A percentile compares a stretch with the other conserved stretches of the same genome.
Evolutionary conservation across 108 stramenopile species (phyloP).

Genomic region (Cyclotella sp.): DNA sequence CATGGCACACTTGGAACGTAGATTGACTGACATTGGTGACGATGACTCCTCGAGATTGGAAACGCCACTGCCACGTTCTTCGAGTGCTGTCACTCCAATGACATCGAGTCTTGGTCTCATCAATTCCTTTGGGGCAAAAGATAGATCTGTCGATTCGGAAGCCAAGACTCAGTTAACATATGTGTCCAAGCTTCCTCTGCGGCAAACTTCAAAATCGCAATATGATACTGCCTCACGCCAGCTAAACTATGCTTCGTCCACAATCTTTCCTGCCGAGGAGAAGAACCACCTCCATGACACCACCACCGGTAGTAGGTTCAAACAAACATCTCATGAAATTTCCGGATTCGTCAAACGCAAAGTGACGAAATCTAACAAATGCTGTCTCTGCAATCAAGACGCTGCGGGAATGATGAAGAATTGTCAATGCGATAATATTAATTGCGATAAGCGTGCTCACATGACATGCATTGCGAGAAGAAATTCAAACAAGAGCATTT

Average conservation of each 20-base stretch:
- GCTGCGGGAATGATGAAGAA: conserved; percentile 57
- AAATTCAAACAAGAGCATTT: conserved; percentile 25
- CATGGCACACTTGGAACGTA: conserved; percentile 42
- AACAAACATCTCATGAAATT: conserved; percentile 7
- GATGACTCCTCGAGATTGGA: conserved; percentile 16
- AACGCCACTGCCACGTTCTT: background rate
- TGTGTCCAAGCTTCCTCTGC: conserved; percentile 37
- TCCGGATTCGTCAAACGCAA: conserved; percentile 8
- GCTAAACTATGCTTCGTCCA: conserved; percentile 5
- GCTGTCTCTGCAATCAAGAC: conserved; percentile 50
- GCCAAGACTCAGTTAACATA: conserved; percentile 28
- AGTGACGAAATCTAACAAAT: conserved; percentile 18
- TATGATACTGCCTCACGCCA: background rate
- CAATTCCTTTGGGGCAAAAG: conserved; percentile 39
- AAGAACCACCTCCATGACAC: background rate
- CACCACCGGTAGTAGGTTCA: background rate
- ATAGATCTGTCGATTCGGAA: conserved; percentile 12
- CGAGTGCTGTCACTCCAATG: conserved; percentile 38
- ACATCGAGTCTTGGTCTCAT: conserved; percentile 42
- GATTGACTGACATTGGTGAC: conserved; percentile 37
- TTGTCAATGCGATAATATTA: conserved; percentile 56
- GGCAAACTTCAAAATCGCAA: conserved; percentile 11
- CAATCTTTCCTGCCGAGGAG: background rate
- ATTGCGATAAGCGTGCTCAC: conserved; percentile 56
- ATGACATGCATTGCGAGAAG: conserved; percentile 40